Evolutionary conservation across 352 stramenopile genomes (phyloP), one percentile per base, ranked within the genome.

Genomic region (Peronospora farinosa): DNA sequence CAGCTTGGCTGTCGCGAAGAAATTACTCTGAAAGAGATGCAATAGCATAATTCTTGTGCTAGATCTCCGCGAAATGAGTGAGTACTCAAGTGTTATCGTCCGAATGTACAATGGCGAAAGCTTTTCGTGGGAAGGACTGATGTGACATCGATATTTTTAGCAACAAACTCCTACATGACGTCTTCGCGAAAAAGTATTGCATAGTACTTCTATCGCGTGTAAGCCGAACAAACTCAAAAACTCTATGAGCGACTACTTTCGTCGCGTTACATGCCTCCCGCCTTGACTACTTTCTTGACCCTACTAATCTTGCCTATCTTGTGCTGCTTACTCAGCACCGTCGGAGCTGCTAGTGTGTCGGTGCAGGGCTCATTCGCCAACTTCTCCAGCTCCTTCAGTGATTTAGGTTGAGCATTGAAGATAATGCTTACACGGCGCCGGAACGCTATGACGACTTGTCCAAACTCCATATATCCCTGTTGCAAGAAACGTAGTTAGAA

Each of bases 391-490:
- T 85, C 72, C 15, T 63, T 61, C 56, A 91, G 61, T 17, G 67
- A 84, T 28, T 64, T 64, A 0, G 83, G 83, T 32, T 84, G 65
- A 16, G 62, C 40, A 40, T 84, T 74, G 43, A 93, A 93, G 47
- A 93, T 93, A 47, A 77, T 68, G 31, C 60, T 68, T 4, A 93
- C 47, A 8, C 81, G 76, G 12, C 64, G 63, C 16, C 78, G 78
- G 48, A 92, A 92, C 4, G 80, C 74, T 1, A 62, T 56, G 6
- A 83, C 69, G 9, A 93, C 83, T 51, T 93, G 80, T 1, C 83
- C 83, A 67, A 93, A 93, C 54, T 93, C 83, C 83, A 93, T 93
- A 55, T 93, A 93, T 17, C 83, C 83, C 82, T 93, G 51, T 15
- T 63, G 9, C 51, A 51, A 45, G 31, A 60, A 51, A 42, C 4